Conservation (phyloP, 2,329 filamentous ascomycete genomes). For the Epichloe gansuensis region DNA sequence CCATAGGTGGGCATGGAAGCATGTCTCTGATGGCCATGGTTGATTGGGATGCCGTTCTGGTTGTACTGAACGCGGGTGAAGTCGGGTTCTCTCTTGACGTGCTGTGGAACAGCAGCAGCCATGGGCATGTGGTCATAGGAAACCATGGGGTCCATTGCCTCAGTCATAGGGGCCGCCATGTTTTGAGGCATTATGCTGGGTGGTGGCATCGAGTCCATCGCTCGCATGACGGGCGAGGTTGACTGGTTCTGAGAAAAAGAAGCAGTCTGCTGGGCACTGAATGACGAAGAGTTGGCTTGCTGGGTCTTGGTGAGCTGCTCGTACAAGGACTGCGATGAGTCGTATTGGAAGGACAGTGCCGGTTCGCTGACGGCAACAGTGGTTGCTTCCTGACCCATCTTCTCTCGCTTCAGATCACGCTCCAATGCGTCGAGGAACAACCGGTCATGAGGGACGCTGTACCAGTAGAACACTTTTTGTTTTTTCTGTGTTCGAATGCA, state of each 20-base stretch:
- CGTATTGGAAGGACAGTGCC: constrained; percentile 95
- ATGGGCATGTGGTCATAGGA: constrained; percentile 58
- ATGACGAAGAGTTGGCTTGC: constrained; percentile 95
- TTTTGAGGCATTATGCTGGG: constrained; percentile 61
- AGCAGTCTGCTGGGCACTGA: constrained; percentile 60
- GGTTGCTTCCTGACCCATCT: constrained; percentile 97
- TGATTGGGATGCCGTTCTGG: constrained; percentile 76
- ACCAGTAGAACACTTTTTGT: constrained; percentile 99
- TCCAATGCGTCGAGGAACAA: constrained; percentile 96
- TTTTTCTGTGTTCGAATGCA: constrained; percentile 99
- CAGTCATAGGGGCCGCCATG: constrained; percentile 40
- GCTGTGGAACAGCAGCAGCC: constrained; percentile 55
- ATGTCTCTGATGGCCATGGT: constrained; percentile 77
- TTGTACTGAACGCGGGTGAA: constrained; percentile 77
- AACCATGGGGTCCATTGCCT: constrained; percentile 61
- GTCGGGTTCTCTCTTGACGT: constrained; percentile 82
- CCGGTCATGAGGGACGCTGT: constrained; percentile 94
- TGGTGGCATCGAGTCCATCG: constrained; percentile 88
- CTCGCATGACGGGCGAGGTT: constrained; percentile 77
- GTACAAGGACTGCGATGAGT: constrained; percentile 96
- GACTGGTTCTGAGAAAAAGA: constrained; percentile 65
- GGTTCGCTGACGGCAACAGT: constrained; percentile 95
- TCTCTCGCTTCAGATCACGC: constrained; percentile 94
- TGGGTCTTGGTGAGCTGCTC: constrained; percentile 99
- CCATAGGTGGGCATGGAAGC: constrained; percentile 95